Base-by-base conservation (phyloP, 139 green algal genomes). In the Picochlorum sp. region DNA sequence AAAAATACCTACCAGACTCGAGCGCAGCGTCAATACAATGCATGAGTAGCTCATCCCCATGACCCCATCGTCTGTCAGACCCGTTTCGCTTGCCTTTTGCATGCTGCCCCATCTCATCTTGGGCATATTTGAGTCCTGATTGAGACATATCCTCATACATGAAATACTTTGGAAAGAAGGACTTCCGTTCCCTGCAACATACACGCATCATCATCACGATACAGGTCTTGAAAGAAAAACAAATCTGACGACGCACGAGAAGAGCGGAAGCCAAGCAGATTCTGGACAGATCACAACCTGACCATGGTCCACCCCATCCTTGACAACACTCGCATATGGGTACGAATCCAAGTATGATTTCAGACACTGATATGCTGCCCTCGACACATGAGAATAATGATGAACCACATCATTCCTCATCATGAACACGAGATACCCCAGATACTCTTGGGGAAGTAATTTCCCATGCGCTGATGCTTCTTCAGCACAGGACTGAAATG, bases 401-500 rank as follows among this genome's bases (percentile, higher is more conserved):
- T 76, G 70, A 8, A 76, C 14, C 14, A 60, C 28, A 44, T 76
- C 62, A 31, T 47, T 63, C 23, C 70, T 55, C 41, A 72, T 41
- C 2, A 76, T 62, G n/a, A 68, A 23, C 10, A 68, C 57, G 10
- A 76, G 45, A 28, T 60, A 18, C 20, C 72, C 70, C 57, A 76
- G 51, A 2, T 65, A 45, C 28, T 45, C n/a, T 5, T 14, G 18
- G 6, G 56, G 24, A n/a, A 72, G 21, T 9, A 28, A 26, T 15
- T 26, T 62, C 0, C 37, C 57, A 3, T 55, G 56, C 23, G 30
- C 21, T 31, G 31, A 49, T 31, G 57, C 70, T 57, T 67, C 49
- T 57, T 76, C 37, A 13, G 41, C 21, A 59, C 55, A 18, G 28
- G 60, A 26, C 9, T 56, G 41, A n/a, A 71, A 62, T 3, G 24